Conservation (phyloP, 805 yeast genomes). For the Kazachstania viticola region DNA sequence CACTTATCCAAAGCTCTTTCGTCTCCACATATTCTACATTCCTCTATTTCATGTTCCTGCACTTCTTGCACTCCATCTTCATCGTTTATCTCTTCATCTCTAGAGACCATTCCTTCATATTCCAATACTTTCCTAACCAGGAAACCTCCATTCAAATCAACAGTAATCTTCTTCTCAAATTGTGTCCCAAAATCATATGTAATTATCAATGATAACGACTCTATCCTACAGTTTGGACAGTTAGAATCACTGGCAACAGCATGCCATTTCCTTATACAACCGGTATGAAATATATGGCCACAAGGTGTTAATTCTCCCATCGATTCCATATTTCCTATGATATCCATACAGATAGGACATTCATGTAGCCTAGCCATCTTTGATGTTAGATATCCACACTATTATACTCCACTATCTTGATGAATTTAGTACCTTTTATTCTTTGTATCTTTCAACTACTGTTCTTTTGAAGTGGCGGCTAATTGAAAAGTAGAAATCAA, state of each 20-base stretch:
- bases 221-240: conserved; percentile 23
- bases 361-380: conserved; percentile 13
- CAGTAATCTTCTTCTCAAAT: conserved; percentile 1
- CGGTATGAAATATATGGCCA: conserved; percentile 43
- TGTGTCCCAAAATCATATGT: conserved; percentile 5
- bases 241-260: conserved; percentile 12
- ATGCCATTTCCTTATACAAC: conserved; percentile 48
- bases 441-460: too few relatives aligned
- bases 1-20: conserved; percentile 5
- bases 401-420: too few relatives aligned
- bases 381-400: too few relatives aligned
- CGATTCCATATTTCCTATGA: conserved; percentile 14
- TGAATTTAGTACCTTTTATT: too few relatives aligned
- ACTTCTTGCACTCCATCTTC: neutral
- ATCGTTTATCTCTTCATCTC: neutral
- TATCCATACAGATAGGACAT: conserved; percentile 57
- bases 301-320: conserved; percentile 33
- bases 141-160: conserved; percentile 11
- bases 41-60: neutral
- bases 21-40: conserved; percentile 4
- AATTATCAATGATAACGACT: conserved; percentile 6
- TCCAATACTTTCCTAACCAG: conserved; percentile 2
- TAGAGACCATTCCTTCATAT: neutral
- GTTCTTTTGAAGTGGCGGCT: too few relatives aligned
- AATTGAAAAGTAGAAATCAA: too few relatives aligned